Evolutionary conservation across 345 rosid species (phyloP), one percentile per base, ranked within the genome.

Genomic region (Gossypium ekmanianum): DNA sequence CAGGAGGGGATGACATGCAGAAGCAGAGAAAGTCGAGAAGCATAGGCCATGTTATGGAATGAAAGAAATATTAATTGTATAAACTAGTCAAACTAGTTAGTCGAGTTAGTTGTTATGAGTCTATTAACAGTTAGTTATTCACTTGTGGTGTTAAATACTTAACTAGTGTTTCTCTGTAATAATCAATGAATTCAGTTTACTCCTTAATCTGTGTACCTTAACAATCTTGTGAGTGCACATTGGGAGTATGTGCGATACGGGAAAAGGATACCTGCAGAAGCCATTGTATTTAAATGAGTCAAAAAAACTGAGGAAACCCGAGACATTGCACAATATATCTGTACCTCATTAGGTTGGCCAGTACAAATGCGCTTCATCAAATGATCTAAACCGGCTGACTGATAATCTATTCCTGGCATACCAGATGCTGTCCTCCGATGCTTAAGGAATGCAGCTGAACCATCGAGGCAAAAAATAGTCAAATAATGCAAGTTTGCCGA

Each of bases 301-400:
- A 34, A 18, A 51, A 7, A 20, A 70, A 61, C 27, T 34, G 62
- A 59, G 54, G n/a, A 34, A 61, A 22, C 63, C 7, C 34, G 17
- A 22, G 29, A 66, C 43, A 43, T 18, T 43, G 71, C 11, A 0
- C 1, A 41, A 68, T 51, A 18, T 65, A 69, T 55, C 66, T 34
- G 51, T 72, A 88, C 92, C 95, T 88, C 95, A 58, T 88, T 91
- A 77, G 87, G 82, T 76, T 83, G 88, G 76, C 87, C 90, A 78
- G 88, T 70, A 51, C 91, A 87, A 55, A 86, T 72, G 39, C 97
- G 88, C 86, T 91, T 91, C 88, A 91, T 75, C 56, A 89, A 82
- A 78, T 85, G 87, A 71, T 91, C 97, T 56, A 90, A 87, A 80
- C 89, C 93, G 52, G 93, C 90, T 13, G 93, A 82, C 44, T 91